Evolutionary conservation across 1,139 yeast genomes (phyloP).

Genomic region (Blastobotrys aristatus): DNA sequence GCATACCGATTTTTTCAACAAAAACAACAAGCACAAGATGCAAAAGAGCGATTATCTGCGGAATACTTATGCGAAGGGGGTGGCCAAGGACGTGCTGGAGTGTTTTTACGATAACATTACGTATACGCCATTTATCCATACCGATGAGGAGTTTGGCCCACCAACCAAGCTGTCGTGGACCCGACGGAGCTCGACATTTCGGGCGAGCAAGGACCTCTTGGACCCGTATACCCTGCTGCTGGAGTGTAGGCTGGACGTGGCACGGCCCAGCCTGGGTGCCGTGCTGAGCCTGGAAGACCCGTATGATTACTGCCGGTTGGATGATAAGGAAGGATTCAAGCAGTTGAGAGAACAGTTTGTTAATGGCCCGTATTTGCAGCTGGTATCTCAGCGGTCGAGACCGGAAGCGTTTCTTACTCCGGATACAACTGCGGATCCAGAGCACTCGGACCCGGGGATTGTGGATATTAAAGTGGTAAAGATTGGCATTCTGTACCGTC

Average conservation of each 20-base stretch:
- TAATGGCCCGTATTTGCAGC: conserved; percentile 35
- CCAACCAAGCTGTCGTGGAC: conserved; percentile 17
- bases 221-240: conserved; percentile 39
- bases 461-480: conserved; percentile 39
- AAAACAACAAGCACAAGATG: conserved; percentile 60
- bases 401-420: conserved; percentile 34
- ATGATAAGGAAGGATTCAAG: conserved; percentile 26
- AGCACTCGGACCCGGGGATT: conserved; percentile 35
- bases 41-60: conserved; percentile 53
- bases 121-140: conserved; percentile 46
- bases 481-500: conserved; percentile 36
- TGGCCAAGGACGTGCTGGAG: conserved; percentile 39
- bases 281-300: conserved; percentile 31
- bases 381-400: conserved; percentile 35
- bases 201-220: conserved; percentile 31
- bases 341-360: conserved; percentile 31
- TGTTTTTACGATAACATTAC: conserved; percentile 64
- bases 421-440: conserved; percentile 25
- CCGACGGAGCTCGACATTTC: conserved; percentile 25
- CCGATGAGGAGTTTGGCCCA: conserved; percentile 33
- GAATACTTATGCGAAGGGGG: conserved; percentile 40
- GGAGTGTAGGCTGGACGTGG: conserved; percentile 33
- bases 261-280: conserved; percentile 34
- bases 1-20: conserved; percentile 66
- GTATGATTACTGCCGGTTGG: conserved; percentile 27